phyloP scores from a whole-genome alignment of 2,329 filamentous ascomycete genomes.

The Colletotrichum agaves region DNA sequence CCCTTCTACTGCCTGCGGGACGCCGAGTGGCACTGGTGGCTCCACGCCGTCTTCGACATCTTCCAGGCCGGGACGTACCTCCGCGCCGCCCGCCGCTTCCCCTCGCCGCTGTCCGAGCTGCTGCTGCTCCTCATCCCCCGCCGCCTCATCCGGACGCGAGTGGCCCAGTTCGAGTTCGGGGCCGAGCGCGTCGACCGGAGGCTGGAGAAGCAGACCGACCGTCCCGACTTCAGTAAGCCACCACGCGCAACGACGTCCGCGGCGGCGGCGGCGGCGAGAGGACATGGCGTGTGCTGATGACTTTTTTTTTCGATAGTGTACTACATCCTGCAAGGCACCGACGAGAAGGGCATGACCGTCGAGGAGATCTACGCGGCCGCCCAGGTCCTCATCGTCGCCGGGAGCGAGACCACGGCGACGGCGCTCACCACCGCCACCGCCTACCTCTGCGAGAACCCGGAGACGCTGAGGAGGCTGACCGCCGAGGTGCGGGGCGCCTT shows the following conservation, averaged over 20 bases:
- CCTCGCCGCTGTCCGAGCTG: conserved; percentile 24
- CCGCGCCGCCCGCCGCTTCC: conserved; percentile 28
- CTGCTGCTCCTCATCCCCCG: conserved; percentile 28
- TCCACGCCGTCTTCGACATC: conserved; percentile 41
- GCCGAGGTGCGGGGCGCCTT: conserved; percentile 52
- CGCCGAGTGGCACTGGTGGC: conserved; percentile 43
- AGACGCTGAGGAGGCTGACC: conserved; percentile 45
- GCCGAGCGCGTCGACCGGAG: conserved; percentile 27
- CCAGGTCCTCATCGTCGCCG: conserved; percentile 44
- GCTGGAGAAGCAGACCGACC: conserved; percentile 21
- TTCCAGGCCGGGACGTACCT: conserved; percentile 34
- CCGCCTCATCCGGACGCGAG: conserved; percentile 29
- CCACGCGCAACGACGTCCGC: no score
- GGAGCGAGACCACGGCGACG: conserved; percentile 49
- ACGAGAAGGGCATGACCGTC: conserved; percentile 25
- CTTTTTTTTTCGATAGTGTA: background rate
- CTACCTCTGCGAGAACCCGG: conserved; percentile 46
- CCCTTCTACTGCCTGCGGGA: conserved; percentile 43
- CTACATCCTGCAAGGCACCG: conserved; percentile 28
- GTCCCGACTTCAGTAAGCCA: conserved; percentile 26
- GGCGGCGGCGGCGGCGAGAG: no score
- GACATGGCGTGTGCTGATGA: no score
- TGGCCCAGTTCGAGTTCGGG: conserved; percentile 31
- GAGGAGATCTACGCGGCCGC: conserved; percentile 31
- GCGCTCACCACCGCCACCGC: conserved; percentile 43